phyloP scores from a whole-genome alignment of 2,329 filamentous ascomycete species.

The Colletotrichum eleusines region DNA sequence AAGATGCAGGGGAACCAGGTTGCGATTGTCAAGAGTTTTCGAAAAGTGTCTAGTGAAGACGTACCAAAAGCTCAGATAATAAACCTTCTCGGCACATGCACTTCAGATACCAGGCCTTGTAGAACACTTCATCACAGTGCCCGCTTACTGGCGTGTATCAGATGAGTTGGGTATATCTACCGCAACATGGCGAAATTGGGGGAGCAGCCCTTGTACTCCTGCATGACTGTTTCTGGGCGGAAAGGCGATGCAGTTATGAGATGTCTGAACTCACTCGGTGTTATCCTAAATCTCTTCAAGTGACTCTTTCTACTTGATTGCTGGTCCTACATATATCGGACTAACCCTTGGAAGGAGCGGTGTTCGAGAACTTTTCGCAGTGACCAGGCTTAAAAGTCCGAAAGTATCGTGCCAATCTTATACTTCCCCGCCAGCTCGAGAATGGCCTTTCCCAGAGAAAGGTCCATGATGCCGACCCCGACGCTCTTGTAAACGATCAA shows the following conservation, averaged over 20 bases:
- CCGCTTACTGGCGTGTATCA: neutral
- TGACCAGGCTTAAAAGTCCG: constrained; percentile 13
- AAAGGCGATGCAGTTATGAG: neutral
- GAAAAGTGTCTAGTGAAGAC: neutral
- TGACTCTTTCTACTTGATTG: neutral
- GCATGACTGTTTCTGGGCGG: too few relatives aligned
- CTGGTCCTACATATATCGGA: neutral
- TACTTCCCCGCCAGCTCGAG: constrained; percentile 33
- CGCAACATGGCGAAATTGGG: neutral
- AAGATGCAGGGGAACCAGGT: too few relatives aligned
- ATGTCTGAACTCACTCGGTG: neutral
- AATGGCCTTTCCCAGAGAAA: constrained; percentile 48
- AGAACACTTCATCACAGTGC: neutral
- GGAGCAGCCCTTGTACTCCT: rapidly evolving
- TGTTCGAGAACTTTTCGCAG: neutral
- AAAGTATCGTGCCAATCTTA: constrained; percentile 21
- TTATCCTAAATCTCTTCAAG: neutral
- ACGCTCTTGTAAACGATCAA: constrained; percentile 79
- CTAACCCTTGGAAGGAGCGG: neutral
- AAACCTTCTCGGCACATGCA: neutral
- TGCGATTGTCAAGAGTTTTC: too few relatives aligned
- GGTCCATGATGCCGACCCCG: constrained; percentile 76
- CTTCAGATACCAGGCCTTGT: too few relatives aligned
- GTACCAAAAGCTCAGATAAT: neutral
- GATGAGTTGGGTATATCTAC: too few relatives aligned